These are phyloP conservation scores for Cryphonectria carpinicola DNA, from an alignment of 2,329 filamentous ascomycete species.

Conservation along the genomic window DNA sequence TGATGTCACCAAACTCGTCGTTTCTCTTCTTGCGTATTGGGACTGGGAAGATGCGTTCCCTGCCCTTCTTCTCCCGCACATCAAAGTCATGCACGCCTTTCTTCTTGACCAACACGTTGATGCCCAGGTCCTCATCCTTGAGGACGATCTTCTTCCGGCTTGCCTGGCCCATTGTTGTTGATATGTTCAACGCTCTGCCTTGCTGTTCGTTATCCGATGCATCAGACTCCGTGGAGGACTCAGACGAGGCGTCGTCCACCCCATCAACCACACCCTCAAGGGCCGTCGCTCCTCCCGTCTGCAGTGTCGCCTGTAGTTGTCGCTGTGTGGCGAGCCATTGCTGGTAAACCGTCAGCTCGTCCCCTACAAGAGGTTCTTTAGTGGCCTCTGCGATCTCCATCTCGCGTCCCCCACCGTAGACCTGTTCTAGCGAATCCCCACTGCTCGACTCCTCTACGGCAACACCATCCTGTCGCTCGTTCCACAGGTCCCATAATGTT, in stretches of 20 bases:
- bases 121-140: conserved; percentile 86
- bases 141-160: conserved; percentile 84
- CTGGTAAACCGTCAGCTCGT: conserved; percentile 82
- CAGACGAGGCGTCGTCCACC: conserved; percentile 83
- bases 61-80: conserved; percentile 85
- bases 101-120: conserved; percentile 86
- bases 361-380: conserved; percentile 69
- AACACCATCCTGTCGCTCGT: conserved; percentile 67
- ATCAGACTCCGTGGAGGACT: conserved; percentile 83
- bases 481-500: conserved; percentile 81
- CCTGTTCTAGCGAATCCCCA: conserved; percentile 66
- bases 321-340: conserved; percentile 89
- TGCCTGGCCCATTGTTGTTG: conserved; percentile 80
- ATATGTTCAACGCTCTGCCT: conserved; percentile 87
- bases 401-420: conserved; percentile 66
- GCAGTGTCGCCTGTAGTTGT: conserved; percentile 81
- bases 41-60: conserved; percentile 91
- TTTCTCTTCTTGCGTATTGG: conserved; percentile 76
- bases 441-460: conserved; percentile 58
- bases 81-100: conserved; percentile 95
- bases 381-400: conserved; percentile 65
- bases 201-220: conserved; percentile 90
- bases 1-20: conserved; percentile 89
- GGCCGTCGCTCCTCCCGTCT: conserved; percentile 67
- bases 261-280: conserved; percentile 73